Evolutionary conservation across 139 green algal genomes (phyloP).

Genomic region (Coccomyxa sp.): DNA sequence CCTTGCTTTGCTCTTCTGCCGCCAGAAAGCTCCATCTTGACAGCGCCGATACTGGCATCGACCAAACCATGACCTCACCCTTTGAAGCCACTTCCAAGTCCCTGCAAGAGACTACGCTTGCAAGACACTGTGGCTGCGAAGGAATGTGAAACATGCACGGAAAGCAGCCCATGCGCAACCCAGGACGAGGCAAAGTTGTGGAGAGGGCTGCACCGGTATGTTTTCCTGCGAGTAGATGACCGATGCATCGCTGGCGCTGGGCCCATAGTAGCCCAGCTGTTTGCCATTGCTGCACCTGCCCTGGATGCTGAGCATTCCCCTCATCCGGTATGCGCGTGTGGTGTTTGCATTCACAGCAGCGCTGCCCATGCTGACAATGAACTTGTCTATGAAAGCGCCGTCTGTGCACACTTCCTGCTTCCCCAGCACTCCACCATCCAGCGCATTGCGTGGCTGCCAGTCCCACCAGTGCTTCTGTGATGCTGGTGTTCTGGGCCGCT

Average conservation of each 20-base stretch:
- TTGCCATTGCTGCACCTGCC: neutral
- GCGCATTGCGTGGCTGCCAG: neutral
- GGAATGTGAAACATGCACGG: too few species aligned
- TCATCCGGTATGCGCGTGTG: neutral
- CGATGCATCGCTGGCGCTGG: neutral
- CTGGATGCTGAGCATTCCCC: neutral
- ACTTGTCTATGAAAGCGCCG: neutral
- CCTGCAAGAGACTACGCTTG: too few species aligned
- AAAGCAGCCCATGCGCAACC: too few species aligned
- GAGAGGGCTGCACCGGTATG: neutral
- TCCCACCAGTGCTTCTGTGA: neutral
- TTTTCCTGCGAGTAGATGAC: neutral
- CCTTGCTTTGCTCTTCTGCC: too few species aligned
- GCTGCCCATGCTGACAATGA: neutral
- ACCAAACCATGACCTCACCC: too few species aligned
- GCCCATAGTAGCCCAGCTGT: neutral
- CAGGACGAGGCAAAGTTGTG: neutral
- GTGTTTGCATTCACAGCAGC: neutral
- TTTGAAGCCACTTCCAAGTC: too few species aligned
- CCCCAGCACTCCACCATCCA: neutral
- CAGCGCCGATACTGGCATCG: too few species aligned
- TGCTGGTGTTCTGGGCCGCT: neutral
- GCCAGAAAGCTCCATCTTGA: too few species aligned
- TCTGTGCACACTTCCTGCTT: neutral
- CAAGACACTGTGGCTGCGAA: too few species aligned